Base-by-base conservation (phyloP, 805 yeast genomes). In the Wickerhamomyces tratensis region DNA sequence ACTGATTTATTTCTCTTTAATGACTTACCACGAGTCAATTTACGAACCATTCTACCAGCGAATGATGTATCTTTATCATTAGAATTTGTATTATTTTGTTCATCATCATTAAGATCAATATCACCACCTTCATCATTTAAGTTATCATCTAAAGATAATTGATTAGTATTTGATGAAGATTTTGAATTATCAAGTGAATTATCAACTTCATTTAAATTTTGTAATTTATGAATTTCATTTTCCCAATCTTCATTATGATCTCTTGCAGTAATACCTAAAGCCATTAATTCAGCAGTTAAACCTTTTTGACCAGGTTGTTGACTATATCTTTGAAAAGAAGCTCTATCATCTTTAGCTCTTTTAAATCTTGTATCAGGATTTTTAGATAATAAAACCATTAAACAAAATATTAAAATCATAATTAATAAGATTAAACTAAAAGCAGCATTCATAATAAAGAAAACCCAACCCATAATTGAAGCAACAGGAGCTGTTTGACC, bases 401-500 rank as follows among this genome's bases (percentile, higher is more conserved):
- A 59, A 43, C 81, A 73, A 51, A 83, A 79, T 3, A 78, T 78
- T 46, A 88, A 69, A 53, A 86, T 81, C 66, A 81, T 62, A 33
- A 88, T 50, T 59, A 89, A 71, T 51, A 89, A 67, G 41, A 86
- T 70, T 49, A 86, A 70, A 8, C 95, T 78, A 57, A 85, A 88
- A 5, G 91, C 94, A 7, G 96, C 96, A 60, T 89, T 89, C 59
- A 89, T 61, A 43, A 89, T 72, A 61, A 89, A 89, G 64, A 86
- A 89, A 2, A 89, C 71, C 78, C 95, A 83, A 1, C 94, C 97
- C 95, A 89, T 86, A 43, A 89, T 76, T 1, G 95, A 81, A 12
- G 80, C 68, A 11, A 86, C 96, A 8, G 76, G 74, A 20, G 79
- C 80, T 8, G 86, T 80, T 64, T 88, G 96, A 40, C 82, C 79